A percentile compares a stretch with the other conserved stretches of the same genome.
phyloP scores from a whole-genome alignment of 2,329 filamentous ascomycete species.

The Podosphaera aphanis region DNA sequence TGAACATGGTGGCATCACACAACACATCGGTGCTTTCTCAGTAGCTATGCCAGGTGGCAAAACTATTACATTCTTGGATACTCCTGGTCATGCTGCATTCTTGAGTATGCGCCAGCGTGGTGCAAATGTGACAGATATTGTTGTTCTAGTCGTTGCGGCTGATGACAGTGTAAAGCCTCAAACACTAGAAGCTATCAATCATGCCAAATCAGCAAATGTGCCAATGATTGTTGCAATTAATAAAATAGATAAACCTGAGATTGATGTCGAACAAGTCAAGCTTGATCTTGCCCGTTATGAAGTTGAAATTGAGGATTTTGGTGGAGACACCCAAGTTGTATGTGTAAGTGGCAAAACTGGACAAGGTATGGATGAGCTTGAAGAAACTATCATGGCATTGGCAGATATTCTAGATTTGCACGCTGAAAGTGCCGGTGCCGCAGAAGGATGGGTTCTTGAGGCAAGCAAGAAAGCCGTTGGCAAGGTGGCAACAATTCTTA shows the following conservation, averaged over 20 bases:
- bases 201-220: constrained; percentile 65
- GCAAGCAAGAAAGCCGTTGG: constrained; percentile 68
- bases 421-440: constrained; percentile 50
- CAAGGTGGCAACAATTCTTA: constrained; percentile 67
- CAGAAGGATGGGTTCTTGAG: constrained; percentile 87
- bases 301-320: constrained; percentile 82
- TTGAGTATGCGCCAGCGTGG: constrained; percentile 87
- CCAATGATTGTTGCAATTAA: constrained; percentile 96
- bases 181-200: constrained; percentile 86
- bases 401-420: constrained; percentile 81
- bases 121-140: constrained; percentile 88
- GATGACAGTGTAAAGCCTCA: constrained; percentile 97
- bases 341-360: constrained; percentile 86
- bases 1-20: constrained; percentile 91
- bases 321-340: constrained; percentile 82
- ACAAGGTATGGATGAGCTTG: constrained; percentile 69
- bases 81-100: constrained; percentile 88
- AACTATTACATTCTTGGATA: constrained; percentile 88
- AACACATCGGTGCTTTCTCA: constrained; percentile 94
- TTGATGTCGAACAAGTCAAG: constrained; percentile 65
- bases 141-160: constrained; percentile 82
- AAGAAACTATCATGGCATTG: constrained; percentile 69
- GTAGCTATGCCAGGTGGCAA: constrained; percentile 71
- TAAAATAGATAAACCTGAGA: constrained; percentile 78
- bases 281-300: constrained; percentile 62